Evolutionary conservation across 2,329 filamentous ascomycete genomes (phyloP), one percentile per base, ranked within the genome.

Genomic region (Dactylella cylindrospora): DNA sequence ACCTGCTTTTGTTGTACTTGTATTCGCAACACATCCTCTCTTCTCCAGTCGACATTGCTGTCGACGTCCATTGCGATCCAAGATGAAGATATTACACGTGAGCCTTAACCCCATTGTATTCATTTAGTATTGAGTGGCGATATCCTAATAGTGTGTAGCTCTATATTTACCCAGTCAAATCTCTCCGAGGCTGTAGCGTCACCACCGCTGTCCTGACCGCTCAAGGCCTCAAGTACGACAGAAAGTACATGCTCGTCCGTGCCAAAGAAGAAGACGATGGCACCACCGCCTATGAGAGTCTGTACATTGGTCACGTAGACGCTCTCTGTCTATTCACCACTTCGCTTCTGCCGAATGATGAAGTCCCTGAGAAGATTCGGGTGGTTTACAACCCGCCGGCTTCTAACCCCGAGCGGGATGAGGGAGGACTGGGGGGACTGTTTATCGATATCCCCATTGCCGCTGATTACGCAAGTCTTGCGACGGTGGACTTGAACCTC

Each of bases 151-250:
- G 8, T 31, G 5, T 2, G 23, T n/a, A 64, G 59, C 76, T 89
- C 28, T 86, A 84, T 72, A 77, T 85, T 40, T 88, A 89, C 71
- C 85, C 86, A 33, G 83, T 89, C 73, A 89, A 89, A 70, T 84
- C 79, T 5, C 77, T 88, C n/a, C 80, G 82, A 28, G 80, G 80
- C 44, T 79, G 84, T 49, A 71, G 76, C 13, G 73, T 88, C 25
- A 59, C 75, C 3, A 71, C 73, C 0, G 77, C 83, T 2, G 72
- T 73, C n/a, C 72, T 88, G 39, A 80, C 79, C 3, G 75, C 76
- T n/a, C 78, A 82, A 65, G 85, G 85, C 10, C 76, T 88, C 66
- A 74, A 76, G 32, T 74, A 85, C 70, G 86, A 90, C 73, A 80
- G 86, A 7, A 76, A 77, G 26, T 89, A 87, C 72, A 86, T 89